Evolutionary conservation across 345 rosid species (phyloP).

Genomic region (Rhizophora mangle): DNA sequence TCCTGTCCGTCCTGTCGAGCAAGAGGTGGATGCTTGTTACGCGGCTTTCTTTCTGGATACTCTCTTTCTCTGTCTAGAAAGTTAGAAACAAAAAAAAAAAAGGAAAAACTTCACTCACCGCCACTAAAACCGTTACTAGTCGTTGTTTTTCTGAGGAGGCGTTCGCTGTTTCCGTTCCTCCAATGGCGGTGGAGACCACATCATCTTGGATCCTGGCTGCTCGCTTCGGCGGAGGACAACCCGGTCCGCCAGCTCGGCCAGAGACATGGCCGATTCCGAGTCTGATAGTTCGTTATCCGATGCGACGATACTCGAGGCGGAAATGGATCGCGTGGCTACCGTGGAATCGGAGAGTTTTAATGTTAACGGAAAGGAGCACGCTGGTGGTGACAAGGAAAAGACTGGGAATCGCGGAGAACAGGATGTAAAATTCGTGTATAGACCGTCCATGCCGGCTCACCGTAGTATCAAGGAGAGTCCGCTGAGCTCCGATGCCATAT

Average conservation of each 20-base stretch:
- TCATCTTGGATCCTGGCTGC: slow-evolving; percentile 37
- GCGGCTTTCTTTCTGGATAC: too few relatives aligned
- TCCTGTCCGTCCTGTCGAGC: too few relatives aligned
- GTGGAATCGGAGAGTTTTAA: slow-evolving; percentile 1
- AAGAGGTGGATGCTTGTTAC: too few relatives aligned
- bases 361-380: slow-evolving; percentile 5
- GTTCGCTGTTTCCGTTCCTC: neutral
- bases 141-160: neutral
- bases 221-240: slow-evolving; percentile 39
- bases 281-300: neutral
- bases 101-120: neutral
- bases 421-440: slow-evolving; percentile 44
- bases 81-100: too few relatives aligned
- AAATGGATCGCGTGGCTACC: neutral
- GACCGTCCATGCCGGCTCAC: slow-evolving; percentile 83
- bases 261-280: slow-evolving; percentile 10
- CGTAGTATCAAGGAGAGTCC: slow-evolving; percentile 71
- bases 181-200: slow-evolving; percentile 36
- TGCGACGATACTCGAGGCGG: neutral
- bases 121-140: neutral
- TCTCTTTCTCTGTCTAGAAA: too few relatives aligned
- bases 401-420: slow-evolving; percentile 26
- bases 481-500: slow-evolving; percentile 80
- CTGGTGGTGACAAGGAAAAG: slow-evolving; percentile 6
- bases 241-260: slow-evolving; percentile 12